Base-by-base conservation (phyloP, 768 basidiomycete species). In the Podaxis sp. region DNA sequence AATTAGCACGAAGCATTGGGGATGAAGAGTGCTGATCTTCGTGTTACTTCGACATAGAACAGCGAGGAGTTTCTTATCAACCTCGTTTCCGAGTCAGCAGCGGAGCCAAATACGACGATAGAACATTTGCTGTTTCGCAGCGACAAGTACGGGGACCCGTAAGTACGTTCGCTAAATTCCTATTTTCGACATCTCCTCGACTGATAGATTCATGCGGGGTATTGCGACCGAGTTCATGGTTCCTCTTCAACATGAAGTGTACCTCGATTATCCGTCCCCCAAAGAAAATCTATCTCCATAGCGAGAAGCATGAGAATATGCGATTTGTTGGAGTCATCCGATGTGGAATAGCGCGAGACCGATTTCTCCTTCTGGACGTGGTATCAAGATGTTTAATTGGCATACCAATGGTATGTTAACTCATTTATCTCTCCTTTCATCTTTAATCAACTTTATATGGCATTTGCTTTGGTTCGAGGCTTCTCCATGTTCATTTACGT, bases 341-440 rank as follows among this genome's bases (percentile, higher is more conserved):
- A n/a, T 38, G 13, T 38, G 13, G 56, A 30, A 22, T 54, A 33
- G 49, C 7, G 44, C 15, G 19, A 52, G 26, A 49, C 49, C 61
- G 8, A 64, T 42, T 39, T 40, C 56, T 44, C 46, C 60, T 63
- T 52, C 7, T 28, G 28, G 36, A n/a, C 38, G 4, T 39, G 13
- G 7, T 26, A 52, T 52, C 33, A 49, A 22, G 33, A n/a, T 17
- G 44, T 19, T 54, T 33, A 64, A 55, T 30, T 64, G 58, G 52
- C 52, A 55, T 42, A 44, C 40, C 19, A 64, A 60, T 39, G 57
- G 52, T 64, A 55, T 52, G 48, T 57, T 38, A 24, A 46, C 52
- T 44, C 53, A 42, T 44, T 22, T 38, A 36, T 17, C 49, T 52
- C 54, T 51, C 49, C 44, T 61, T 42, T 46, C 64, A 51, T 65